Percentiles rank a stretch among this genome's conserved stretches.
phyloP scores from a whole-genome alignment of 2,329 filamentous ascomycete species.

The Fusarium concolor region DNA sequence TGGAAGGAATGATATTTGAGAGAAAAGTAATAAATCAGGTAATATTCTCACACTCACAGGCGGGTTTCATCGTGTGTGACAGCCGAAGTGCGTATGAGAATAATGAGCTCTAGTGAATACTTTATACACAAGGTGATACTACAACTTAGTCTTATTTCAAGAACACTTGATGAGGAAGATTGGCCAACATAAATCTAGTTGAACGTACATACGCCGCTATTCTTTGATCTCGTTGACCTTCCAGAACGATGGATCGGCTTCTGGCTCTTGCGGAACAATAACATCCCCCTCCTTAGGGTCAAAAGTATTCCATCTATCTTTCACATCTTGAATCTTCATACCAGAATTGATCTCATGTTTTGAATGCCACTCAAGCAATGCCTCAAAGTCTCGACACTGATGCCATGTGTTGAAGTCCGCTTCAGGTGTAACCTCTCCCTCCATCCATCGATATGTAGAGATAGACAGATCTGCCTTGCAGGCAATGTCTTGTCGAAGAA shows the following conservation, averaged over 20 bases:
- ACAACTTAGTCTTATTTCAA: too few relatives aligned
- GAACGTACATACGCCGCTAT: neutral
- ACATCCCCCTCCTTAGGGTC: neutral
- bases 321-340: neutral
- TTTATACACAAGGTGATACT: too few relatives aligned
- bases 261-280: neutral
- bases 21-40: too few relatives aligned
- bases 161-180: too few relatives aligned
- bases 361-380: neutral
- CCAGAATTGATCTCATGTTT: neutral
- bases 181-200: too few relatives aligned
- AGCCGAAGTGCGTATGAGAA: too few relatives aligned
- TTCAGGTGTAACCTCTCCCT: neutral
- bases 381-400: conserved; percentile 1
- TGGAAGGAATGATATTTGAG: too few relatives aligned
- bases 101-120: too few relatives aligned
- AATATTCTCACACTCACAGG: too few relatives aligned
- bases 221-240: neutral
- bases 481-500: neutral
- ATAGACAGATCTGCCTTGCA: neutral
- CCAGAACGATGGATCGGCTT: neutral
- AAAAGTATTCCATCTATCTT: neutral
- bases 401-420: conserved; percentile 1
- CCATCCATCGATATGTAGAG: conserved; percentile 3
- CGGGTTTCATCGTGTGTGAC: too few relatives aligned